Conservation (phyloP, 768 basidiomycete genomes). For the Leccinum broughii region DNA sequence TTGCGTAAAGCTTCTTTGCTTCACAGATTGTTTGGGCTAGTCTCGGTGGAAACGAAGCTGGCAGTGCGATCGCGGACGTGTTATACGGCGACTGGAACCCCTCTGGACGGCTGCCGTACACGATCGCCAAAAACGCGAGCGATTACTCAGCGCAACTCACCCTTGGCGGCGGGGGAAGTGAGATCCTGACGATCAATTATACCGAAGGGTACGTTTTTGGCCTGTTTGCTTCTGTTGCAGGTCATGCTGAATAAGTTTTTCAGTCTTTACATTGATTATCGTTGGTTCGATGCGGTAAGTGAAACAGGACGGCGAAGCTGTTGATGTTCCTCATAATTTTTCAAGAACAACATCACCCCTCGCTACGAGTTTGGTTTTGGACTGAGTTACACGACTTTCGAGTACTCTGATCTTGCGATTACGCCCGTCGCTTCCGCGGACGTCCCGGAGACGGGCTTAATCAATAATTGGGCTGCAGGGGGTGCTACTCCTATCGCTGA, state of each 20-base stretch:
- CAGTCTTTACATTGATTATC: conserved; percentile 69
- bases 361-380: conserved; percentile 92
- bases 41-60: conserved; percentile 73
- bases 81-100: conserved; percentile 79
- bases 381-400: conserved; percentile 80
- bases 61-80: conserved; percentile 75
- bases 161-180: conserved; percentile 24
- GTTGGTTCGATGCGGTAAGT: conserved; percentile 66
- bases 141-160: conserved; percentile 53
- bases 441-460: conserved; percentile 32
- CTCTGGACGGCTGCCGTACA: conserved; percentile 67
- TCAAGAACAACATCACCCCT: conserved; percentile 69
- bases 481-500: conserved; percentile 51
- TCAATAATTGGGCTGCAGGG: conserved; percentile 59
- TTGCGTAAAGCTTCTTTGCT: conserved; percentile 12
- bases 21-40: conserved; percentile 48
- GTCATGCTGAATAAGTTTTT: neutral
- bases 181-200: conserved; percentile 56
- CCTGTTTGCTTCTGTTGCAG: neutral
- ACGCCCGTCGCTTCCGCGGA: conserved; percentile 39
- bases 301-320: neutral
- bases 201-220: conserved; percentile 43
- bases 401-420: conserved; percentile 61
- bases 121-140: conserved; percentile 58
- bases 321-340: neutral